A percentile compares a stretch with the other conserved stretches of the same genome.
These are phyloP conservation scores for Ogataea nakhonphanomensis DNA, from an alignment of 805 yeast species.

Conservation along the genomic window DNA sequence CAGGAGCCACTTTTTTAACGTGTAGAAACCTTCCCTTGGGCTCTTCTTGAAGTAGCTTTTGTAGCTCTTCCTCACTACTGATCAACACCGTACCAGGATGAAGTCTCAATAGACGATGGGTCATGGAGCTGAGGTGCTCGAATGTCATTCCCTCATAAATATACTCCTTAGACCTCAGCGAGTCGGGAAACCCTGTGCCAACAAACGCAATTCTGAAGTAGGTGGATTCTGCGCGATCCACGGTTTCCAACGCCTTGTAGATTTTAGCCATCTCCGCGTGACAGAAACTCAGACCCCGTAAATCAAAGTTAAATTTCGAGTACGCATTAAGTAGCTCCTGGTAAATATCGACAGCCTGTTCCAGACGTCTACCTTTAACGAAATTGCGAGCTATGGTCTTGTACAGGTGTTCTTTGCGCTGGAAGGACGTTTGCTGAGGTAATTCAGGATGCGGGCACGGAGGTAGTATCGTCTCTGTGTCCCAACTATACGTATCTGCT, in stretches of 20 bases:
- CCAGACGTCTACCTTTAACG: conserved; percentile 67
- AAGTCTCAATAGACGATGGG: conserved; percentile 65
- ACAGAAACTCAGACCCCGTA: conserved; percentile 68
- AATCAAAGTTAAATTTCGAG: conserved; percentile 67
- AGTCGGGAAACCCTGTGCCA: conserved; percentile 80
- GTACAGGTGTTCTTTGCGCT: conserved; percentile 69
- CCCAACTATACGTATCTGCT: conserved; percentile 77
- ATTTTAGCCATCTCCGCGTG: conserved; percentile 64
- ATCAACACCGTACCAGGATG: conserved; percentile 82
- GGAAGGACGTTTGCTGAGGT: conserved; percentile 79
- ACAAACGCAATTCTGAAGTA: conserved; percentile 76
- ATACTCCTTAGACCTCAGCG: conserved; percentile 71
- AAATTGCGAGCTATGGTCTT: conserved; percentile 69
- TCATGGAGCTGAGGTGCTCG: conserved; percentile 82
- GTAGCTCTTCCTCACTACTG: conserved; percentile 52
- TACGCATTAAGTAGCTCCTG: conserved; percentile 76
- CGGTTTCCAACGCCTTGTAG: conserved; percentile 61
- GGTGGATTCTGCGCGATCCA: conserved; percentile 72
- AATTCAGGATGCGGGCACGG: conserved; percentile 61
- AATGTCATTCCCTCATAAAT: conserved; percentile 85
- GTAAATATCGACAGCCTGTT: conserved; percentile 74
- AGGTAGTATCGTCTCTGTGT: conserved; percentile 51
- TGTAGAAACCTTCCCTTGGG: conserved; percentile 73
- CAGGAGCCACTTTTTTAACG: conserved; percentile 71
- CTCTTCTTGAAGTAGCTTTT: conserved; percentile 42